A percentile compares a stretch with the other conserved stretches of the same genome.
Conservation (phyloP, 73 alveolate genomes). For the Paramecium primaurelia region DNA sequence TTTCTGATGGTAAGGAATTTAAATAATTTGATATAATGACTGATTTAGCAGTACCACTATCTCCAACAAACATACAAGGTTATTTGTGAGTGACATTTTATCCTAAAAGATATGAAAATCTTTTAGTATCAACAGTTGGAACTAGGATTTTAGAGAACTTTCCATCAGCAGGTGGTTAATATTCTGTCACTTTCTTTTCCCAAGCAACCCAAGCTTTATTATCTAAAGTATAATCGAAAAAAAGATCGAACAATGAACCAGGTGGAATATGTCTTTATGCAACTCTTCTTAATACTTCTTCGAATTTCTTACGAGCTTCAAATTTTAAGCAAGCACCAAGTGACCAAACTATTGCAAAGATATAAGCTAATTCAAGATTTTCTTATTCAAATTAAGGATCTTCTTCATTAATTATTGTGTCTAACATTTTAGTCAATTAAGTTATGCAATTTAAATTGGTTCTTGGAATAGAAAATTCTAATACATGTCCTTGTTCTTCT, state of each 20-base stretch:
- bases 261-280: conserved; percentile 79
- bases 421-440: conserved; percentile 87
- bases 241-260: conserved; percentile 52
- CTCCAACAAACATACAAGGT: conserved; percentile 98
- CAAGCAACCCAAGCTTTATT: conserved; percentile 56
- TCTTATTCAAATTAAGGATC: conserved; percentile 78
- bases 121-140: conserved; percentile 98
- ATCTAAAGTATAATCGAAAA: not conserved
- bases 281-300: conserved; percentile 80
- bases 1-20: conserved; percentile 61
- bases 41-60: conserved; percentile 87
- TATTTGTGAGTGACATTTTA: conserved; percentile 79
- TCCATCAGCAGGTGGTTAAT: conserved; percentile 82
- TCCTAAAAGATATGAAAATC: conserved; percentile 90
- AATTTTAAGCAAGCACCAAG: conserved; percentile 46
- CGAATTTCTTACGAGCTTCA: conserved; percentile 30
- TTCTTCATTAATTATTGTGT: conserved; percentile 89
- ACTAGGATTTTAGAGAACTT: conserved; percentile 98
- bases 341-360: conserved; percentile 56
- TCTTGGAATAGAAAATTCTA: conserved; percentile 75
- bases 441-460: conserved; percentile 85
- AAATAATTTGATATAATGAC: not conserved
- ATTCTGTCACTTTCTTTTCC: conserved; percentile 68
- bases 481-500: conserved; percentile 81
- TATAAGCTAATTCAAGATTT: not conserved